Conservation (phyloP, 2,329 filamentous ascomycete genomes). For the Fusarium brachygibbosum region DNA sequence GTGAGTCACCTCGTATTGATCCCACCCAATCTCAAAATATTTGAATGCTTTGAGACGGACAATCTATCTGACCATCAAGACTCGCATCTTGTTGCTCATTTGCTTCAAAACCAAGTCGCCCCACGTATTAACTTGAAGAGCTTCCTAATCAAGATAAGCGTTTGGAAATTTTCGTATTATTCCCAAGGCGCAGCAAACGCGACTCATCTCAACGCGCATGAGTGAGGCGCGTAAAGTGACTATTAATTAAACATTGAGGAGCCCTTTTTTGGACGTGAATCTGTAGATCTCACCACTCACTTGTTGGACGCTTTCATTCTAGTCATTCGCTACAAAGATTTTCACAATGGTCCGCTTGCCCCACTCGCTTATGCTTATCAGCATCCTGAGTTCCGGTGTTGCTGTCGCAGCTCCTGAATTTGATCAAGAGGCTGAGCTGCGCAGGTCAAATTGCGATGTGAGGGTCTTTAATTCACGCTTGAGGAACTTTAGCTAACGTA, state of each 20-base stretch:
- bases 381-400: not conserved
- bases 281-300: rapidly evolving
- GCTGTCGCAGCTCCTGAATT: conserved; percentile 1
- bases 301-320: rapidly evolving
- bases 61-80: not conserved
- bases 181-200: not conserved
- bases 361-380: not conserved
- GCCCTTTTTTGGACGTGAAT: not conserved
- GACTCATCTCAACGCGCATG: not conserved
- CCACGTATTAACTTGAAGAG: not conserved
- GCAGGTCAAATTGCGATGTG: conserved; percentile 17
- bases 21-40: not conserved
- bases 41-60: not conserved
- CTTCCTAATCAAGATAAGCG: conserved; percentile 7
- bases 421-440: not conserved
- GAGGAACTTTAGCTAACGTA: rapidly evolving
- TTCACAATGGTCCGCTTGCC: not conserved
- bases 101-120: too few relatives aligned
- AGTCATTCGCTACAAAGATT: too few relatives aligned
- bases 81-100: not conserved
- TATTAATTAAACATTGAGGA: not conserved
- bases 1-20: not conserved
- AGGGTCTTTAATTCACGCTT: rapidly evolving
- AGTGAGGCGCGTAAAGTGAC: not conserved
- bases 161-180: not conserved